Conservation (phyloP, 352 stramenopile species). For the Pythium vanterpoolii region DNA sequence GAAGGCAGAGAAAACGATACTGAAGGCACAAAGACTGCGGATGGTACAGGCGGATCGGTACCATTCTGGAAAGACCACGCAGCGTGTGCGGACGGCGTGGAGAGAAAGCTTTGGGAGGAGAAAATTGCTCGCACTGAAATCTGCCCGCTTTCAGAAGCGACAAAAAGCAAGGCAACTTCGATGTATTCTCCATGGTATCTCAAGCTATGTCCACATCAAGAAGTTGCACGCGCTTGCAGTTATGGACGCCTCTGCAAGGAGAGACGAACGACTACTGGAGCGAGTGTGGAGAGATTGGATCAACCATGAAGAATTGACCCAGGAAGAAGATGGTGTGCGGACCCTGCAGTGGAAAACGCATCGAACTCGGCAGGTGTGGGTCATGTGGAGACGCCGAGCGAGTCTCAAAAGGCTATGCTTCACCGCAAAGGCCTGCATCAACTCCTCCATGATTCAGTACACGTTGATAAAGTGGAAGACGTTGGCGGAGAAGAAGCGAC, state of each 20-base stretch:
- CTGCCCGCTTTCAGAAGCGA: neutral
- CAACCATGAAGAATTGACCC: neutral
- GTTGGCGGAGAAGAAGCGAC: neutral
- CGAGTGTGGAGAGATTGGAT: neutral
- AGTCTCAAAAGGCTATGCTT: neutral
- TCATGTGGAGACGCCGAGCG: neutral
- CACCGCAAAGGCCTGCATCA: neutral
- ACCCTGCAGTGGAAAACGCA: neutral
- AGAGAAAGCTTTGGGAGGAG: neutral
- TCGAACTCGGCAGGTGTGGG: neutral
- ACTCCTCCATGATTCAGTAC: neutral
- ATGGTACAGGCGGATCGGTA: neutral
- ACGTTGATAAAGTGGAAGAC: neutral
- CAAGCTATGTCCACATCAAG: neutral
- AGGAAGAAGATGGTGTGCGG: neutral
- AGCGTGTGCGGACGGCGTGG: conserved; percentile 3
- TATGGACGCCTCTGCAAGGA: neutral
- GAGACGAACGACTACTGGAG: neutral
- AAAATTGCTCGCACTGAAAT: neutral
- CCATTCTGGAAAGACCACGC: neutral
- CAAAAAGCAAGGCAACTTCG: neutral
- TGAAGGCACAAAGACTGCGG: neutral
- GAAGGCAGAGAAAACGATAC: neutral
- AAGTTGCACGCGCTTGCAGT: neutral
- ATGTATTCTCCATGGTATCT: neutral